Percentiles rank a stretch among this genome's conserved stretches.
phyloP scores from a whole-genome alignment of 176 grass and related monocot genomes.

The Musa itinerans region DNA sequence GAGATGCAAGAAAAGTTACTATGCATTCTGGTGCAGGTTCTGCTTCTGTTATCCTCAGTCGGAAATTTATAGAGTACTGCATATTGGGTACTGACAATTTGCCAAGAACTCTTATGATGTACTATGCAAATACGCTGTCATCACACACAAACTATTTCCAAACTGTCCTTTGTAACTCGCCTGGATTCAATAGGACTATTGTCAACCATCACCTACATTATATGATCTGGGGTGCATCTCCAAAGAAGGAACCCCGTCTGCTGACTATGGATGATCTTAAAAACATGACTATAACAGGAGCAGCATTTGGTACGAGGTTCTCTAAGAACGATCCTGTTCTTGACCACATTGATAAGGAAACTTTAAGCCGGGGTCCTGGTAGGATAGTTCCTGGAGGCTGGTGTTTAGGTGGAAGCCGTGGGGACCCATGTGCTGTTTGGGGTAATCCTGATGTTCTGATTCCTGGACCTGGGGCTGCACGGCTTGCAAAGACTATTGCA shows the following conservation, averaged over 20 bases:
- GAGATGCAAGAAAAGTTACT: conserved; percentile 1
- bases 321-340: conserved; percentile 51
- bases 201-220: conserved; percentile 77
- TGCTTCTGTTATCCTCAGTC: conserved; percentile 72
- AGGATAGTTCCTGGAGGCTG: conserved; percentile 65
- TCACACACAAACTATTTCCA: conserved; percentile 84
- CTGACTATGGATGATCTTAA: conserved; percentile 38
- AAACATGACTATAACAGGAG: conserved; percentile 55
- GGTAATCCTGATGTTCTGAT: conserved; percentile 70
- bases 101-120: conserved; percentile 84
- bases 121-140: conserved; percentile 65
- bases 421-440: conserved; percentile 48
- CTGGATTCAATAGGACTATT: conserved; percentile 60
- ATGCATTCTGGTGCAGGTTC: conserved; percentile 44
- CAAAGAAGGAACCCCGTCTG: conserved; percentile 37
- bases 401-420: conserved; percentile 60
- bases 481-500: conserved; percentile 50
- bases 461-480: conserved; percentile 54
- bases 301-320: conserved; percentile 52
- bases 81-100: conserved; percentile 66
- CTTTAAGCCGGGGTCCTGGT: conserved; percentile 30
- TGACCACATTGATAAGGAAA: conserved; percentile 53
- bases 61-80: conserved; percentile 71
- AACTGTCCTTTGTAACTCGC: conserved; percentile 83
- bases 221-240: conserved; percentile 22